Evolutionary conservation across 441 rosid species (phyloP), one percentile per base, ranked within the genome.

Genomic region (Pelargonium cotyledonis): DNA sequence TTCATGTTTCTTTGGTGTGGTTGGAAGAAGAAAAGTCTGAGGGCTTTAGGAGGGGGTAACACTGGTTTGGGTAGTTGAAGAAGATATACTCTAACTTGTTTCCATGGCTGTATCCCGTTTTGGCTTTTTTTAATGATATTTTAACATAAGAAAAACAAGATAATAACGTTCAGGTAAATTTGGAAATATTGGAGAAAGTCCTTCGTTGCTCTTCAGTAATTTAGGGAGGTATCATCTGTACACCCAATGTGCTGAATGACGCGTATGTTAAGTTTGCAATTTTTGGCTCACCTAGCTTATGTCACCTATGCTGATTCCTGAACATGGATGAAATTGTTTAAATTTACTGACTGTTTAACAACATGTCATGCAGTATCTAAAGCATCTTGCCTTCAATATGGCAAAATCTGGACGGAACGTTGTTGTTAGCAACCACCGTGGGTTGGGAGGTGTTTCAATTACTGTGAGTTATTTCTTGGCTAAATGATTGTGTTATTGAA

Each of bases 341-440:
- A 26, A 40, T 61, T 35, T 66, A 11, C 9, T 19, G 21, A 9
- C 43, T 66, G 55, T 16, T 63, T 63, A 12, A 35, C 19, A 31
- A 21, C 0, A 21, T 31, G 35, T 65, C 6, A 66, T 51, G 60
- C 72, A 75, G 78, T 75, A 75, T 60, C 44, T 75, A 43, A 70
- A 75, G 72, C 78, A 75, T 70, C 74, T 75, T 53, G 75, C 71
- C 29, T 70, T 70, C 16, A 57, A 68, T 64, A 75, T 70, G 31
- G 78, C 78, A n/a, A 75, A 71, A 75, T 53, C 60, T 5, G 78
- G 78, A 58, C 71, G 78, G 72, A 75, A 75, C 43, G 72, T 75
- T 67, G 78, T 70, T n/a, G 69, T 75, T 31, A 71, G 78, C 78
- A 75, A 75, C 68, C 78, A 75, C 68, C 78, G 78, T n/a, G 78